phyloP scores from a whole-genome alignment of 1,284 basidiomycete species.

The Leccinum subrobustum region DNA sequence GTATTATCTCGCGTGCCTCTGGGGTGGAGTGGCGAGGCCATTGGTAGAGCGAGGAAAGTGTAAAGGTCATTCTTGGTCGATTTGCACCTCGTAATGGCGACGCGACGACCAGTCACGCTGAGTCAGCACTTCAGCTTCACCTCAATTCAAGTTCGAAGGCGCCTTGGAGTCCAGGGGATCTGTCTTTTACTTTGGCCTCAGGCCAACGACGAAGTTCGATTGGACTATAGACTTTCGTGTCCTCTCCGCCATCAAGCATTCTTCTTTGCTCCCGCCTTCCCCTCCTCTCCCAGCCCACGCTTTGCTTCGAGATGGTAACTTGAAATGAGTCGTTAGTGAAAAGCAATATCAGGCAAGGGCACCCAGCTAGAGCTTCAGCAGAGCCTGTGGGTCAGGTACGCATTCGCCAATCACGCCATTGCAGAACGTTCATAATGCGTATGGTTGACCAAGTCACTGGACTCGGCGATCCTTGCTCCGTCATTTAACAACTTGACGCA shows the following conservation, averaged over 20 bases:
- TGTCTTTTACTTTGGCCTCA: no score
- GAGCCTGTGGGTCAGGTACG: slow-evolving; percentile 37
- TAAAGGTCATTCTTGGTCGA: slow-evolving; percentile 4
- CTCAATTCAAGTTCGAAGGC: no score
- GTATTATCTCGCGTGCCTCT: slow-evolving; percentile 23
- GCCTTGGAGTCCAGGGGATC: no score
- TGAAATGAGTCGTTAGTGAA: slow-evolving; percentile 55
- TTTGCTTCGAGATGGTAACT: slow-evolving; percentile 40
- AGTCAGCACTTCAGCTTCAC: no score
- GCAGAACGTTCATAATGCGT: no score
- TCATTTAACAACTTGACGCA: slow-evolving; percentile 53
- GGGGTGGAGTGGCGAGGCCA: slow-evolving; percentile 29
- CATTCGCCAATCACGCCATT: background rate
- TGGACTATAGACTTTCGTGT: slow-evolving; percentile 69
- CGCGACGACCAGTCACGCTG: no score
- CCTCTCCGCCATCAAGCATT: slow-evolving; percentile 81
- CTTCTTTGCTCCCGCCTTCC: slow-evolving; percentile 57
- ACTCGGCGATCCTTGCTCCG: slow-evolving; percentile 34
- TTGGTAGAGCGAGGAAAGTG: slow-evolving; percentile 24
- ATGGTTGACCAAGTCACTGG: slow-evolving; percentile 20
- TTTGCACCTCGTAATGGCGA: no score
- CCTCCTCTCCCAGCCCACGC: slow-evolving; percentile 50
- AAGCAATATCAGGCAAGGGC: slow-evolving; percentile 44
- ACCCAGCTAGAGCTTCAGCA: slow-evolving; percentile 57
- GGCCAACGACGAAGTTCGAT: no score